These are phyloP conservation scores for Monilinia polystroma DNA, from an alignment of 2,329 filamentous ascomycete genomes.

Conservation along the genomic window DNA sequence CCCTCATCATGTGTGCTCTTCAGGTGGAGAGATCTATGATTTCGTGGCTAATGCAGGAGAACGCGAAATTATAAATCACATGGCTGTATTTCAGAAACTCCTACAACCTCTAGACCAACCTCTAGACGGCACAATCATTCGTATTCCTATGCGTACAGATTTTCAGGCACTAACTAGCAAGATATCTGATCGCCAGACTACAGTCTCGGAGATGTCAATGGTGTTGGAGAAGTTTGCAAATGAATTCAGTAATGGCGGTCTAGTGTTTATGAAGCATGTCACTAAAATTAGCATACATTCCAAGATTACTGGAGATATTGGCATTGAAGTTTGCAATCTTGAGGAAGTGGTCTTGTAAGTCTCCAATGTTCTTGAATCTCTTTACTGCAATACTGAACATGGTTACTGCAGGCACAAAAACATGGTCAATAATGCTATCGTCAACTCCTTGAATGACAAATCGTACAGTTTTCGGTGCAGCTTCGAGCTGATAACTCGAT, in stretches of 20 bases:
- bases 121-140: conserved; percentile 41
- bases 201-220: conserved; percentile 33
- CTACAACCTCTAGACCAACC: conserved; percentile 27
- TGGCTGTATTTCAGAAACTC: conserved; percentile 38
- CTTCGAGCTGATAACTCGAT: conserved; percentile 26
- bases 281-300: conserved; percentile 32
- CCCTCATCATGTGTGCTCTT: conserved; percentile 41
- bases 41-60: conserved; percentile 35
- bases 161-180: conserved; percentile 35
- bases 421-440: conserved; percentile 30
- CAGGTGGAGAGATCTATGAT: conserved; percentile 38
- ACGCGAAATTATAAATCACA: conserved; percentile 36
- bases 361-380: too few relatives aligned
- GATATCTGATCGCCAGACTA: conserved; percentile 36
- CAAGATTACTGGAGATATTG: conserved; percentile 18
- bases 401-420: conserved; percentile 27
- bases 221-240: conserved; percentile 35
- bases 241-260: conserved; percentile 37
- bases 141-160: conserved; percentile 40
- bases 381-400: neutral
- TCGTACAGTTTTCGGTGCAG: conserved; percentile 28
- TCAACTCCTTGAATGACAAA: conserved; percentile 19
- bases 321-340: conserved; percentile 27
- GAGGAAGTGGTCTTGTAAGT: conserved; percentile 30
- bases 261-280: conserved; percentile 41